phyloP scores from a whole-genome alignment of 148 eudicot species.

The Arbutus unedo region DNA sequence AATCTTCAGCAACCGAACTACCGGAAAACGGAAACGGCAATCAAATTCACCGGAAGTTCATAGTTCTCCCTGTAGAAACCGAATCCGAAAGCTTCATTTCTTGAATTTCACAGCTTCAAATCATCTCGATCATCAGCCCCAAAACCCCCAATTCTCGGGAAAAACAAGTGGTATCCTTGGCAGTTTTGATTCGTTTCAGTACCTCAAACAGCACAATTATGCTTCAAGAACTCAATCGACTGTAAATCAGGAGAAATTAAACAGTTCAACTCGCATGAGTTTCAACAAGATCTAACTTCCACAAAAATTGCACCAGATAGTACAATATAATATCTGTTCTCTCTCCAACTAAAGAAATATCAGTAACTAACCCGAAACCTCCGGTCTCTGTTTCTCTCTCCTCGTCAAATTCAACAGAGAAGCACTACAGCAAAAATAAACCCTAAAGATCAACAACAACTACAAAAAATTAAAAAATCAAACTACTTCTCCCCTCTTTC shows the following conservation, averaged over 20 bases:
- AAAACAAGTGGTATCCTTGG: not conserved
- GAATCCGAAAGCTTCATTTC: not conserved
- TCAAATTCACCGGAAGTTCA: not conserved
- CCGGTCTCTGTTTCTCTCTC: not conserved
- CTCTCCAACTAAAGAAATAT: not conserved
- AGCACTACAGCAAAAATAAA: not conserved
- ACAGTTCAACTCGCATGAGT: slow-evolving; percentile 1
- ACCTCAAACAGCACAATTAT: not conserved
- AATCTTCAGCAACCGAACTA: not conserved
- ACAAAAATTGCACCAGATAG: not conserved
- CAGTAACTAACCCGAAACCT: slow-evolving; percentile 4
- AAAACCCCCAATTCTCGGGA: not conserved
- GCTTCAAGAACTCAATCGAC: not conserved
- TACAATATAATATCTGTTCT: not conserved
- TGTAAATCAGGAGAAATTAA: not conserved
- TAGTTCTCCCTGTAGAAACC: not conserved
- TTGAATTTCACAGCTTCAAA: not conserved
- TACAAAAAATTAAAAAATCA: not conserved
- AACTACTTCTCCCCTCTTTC: not conserved
- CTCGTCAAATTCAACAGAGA: not conserved
- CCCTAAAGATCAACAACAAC: not conserved
- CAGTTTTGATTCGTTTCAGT: not conserved
- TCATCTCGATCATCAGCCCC: slow-evolving; percentile 5
- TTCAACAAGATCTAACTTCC: slow-evolving; percentile 5
- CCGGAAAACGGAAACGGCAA: not conserved